Conservation (phyloP, 2,329 filamentous ascomycete species). For the Xylariaceae sp. region DNA sequence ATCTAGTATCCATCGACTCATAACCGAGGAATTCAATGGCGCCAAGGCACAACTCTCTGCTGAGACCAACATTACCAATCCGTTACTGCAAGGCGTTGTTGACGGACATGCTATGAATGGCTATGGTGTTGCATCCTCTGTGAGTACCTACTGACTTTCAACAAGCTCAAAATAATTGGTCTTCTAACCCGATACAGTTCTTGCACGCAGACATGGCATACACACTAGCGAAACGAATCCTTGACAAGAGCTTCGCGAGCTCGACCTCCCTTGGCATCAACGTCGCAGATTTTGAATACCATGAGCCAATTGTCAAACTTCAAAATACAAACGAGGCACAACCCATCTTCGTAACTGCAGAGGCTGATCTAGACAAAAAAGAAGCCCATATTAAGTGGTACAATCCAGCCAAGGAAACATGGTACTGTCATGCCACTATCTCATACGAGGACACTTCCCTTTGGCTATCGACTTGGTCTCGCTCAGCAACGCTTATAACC, state of each 20-base stretch:
- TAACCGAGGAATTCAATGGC: background rate
- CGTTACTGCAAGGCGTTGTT: background rate
- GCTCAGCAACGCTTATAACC: background rate
- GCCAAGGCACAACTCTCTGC: background rate
- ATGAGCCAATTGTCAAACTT: background rate
- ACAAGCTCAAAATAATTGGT: too few species aligned
- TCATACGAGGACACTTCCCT: background rate
- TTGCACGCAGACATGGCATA: background rate
- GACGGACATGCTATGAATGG: background rate
- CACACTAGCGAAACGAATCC: background rate
- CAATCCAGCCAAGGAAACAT: background rate
- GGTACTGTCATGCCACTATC: background rate
- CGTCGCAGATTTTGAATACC: background rate
- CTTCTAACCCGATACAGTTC: background rate
- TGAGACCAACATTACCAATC: background rate
- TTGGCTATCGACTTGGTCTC: background rate
- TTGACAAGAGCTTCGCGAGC: background rate
- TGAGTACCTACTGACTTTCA: too few species aligned
- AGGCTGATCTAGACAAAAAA: background rate
- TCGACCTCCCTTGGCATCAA: background rate
- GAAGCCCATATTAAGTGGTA: background rate
- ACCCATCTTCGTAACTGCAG: background rate
- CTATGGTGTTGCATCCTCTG: background rate
- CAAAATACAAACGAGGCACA: background rate
- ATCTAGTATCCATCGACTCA: background rate